Evolutionary conservation across 2,329 filamentous ascomycete species (phyloP), one percentile per base, ranked within the genome.

Genomic region (Akanthomyces uredinophilus): DNA sequence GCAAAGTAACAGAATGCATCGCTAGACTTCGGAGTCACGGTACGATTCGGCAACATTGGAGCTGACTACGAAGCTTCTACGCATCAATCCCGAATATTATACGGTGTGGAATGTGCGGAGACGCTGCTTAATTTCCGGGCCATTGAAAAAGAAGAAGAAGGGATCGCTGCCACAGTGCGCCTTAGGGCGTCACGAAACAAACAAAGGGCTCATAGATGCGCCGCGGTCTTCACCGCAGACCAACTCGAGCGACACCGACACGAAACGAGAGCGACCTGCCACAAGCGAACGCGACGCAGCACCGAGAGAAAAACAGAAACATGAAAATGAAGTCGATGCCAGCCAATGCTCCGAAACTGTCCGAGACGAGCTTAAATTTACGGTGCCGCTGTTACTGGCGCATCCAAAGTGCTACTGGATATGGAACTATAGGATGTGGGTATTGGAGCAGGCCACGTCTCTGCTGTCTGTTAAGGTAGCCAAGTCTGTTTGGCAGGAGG

Each of bases 351-450:
- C 49, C 16, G 77, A 85, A 3, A 71, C 88, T 37, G 82, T 98
- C 64, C 83, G 84, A 52, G 79, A 83, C 61, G 95, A 99, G 72
- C 81, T 99, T 39, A 78, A 79, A 53, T 96, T 97, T 71, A 87
- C 94, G 39, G 85, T 97, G 46, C 91, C 91, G 0, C 82, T 99
- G 22, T 83, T 99, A 55, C 83, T 91, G 66, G 86, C 92, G 67
- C 94, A 87, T 67, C 95, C 95, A 7, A 99, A 99, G 74, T 98
- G 95, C 81, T 99, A 99, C 78, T 98, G 95, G 94, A 94, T 99
- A 70, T 99, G 95, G 95, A 96, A 96, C 68, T 94, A 97, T 75
- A 88, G 95, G 32, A 77, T 89, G 51, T 99, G 95, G 93, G 79
- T 94, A 3, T 80, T 99, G 16, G 79, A 88, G 60, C 85, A 91